A percentile compares a stretch with the other conserved stretches of the same genome.
These are phyloP conservation scores for Diaporthe citriasiana DNA, from an alignment of 2,329 filamentous ascomycete species.

Conservation along the genomic window DNA sequence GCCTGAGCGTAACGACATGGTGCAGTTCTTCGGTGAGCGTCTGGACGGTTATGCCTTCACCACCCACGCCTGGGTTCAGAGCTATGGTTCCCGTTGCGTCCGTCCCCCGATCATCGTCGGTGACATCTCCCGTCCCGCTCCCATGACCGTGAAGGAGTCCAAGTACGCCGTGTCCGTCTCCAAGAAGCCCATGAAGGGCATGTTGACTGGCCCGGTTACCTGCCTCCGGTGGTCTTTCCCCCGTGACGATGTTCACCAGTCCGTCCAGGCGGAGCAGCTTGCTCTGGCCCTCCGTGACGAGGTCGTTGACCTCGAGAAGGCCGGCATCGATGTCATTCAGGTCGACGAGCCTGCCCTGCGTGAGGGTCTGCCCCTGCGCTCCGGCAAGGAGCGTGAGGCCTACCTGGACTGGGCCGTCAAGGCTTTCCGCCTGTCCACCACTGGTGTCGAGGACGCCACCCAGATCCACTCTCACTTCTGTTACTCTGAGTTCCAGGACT, in stretches of 20 bases:
- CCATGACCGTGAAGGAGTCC: constrained; percentile 99
- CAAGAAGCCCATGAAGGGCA: constrained; percentile 99
- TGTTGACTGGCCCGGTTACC: constrained; percentile 99
- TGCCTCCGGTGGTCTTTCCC: constrained; percentile 99
- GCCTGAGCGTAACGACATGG: constrained; percentile 99
- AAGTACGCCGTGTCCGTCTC: constrained; percentile 97
- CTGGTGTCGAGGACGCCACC: constrained; percentile 93
- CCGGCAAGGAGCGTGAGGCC: constrained; percentile 93
- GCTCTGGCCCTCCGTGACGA: constrained; percentile 98
- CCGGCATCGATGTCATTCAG: constrained; percentile 97
- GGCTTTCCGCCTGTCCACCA: constrained; percentile 95
- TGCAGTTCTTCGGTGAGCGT: constrained; percentile 99
- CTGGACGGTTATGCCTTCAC: constrained; percentile 98
- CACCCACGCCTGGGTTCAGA: constrained; percentile 98
- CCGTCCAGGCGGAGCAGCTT: constrained; percentile 97
- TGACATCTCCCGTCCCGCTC: constrained; percentile 95
- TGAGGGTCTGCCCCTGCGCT: constrained; percentile 97
- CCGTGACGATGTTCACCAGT: constrained; percentile 99
- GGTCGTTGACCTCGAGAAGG: constrained; percentile 97
- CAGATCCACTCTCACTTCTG: constrained; percentile 99
- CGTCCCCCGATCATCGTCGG: constrained; percentile 98
- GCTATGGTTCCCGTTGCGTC: constrained; percentile 97
- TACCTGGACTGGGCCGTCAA: constrained; percentile 98
- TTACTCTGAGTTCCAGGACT: constrained; percentile 99
- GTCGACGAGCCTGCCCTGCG: constrained; percentile 99